Base-by-base conservation (phyloP, 1,284 basidiomycete species). In the Vanrija sp. region DNA sequence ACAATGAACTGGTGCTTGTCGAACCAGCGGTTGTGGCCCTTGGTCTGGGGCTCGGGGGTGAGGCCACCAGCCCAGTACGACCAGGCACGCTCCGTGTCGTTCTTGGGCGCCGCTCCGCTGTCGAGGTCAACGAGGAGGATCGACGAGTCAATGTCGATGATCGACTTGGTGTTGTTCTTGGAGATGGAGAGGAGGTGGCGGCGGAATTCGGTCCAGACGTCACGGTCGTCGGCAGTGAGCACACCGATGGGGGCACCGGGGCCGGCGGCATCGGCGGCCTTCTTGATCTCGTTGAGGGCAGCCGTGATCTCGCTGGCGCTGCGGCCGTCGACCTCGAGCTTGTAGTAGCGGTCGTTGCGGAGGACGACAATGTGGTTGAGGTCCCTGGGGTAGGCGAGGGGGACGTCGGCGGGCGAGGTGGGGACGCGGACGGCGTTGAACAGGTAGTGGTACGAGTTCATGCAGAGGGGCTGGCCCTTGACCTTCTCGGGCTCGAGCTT, bases 1-100 rank as follows among this genome's bases (percentile, higher is more conserved):
- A 96, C 88, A 65, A 97, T 84, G 51, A 96, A 69, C 73, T 98
- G 89, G 73, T 98, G 95, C 78, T 98, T 98, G 80, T 98, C 96
- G 72, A 88, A 98, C 82, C 89, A 99, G 56, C 95, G 81, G 77
- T 97, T 97, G 60, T 85, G 82, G 41, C 90, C 93, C 54, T 74
- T 71, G 19, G 67, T 67, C 36, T 64, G 51, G 4, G 60, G 47
- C 8, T 53, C 58, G 24, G 63, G 57, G 43, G 63, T 64, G 22
- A 66, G 57, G 19, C 96, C 85, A 41, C 95, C 95, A 24, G 87
- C 87, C 95, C 95, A 98, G 57, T 87, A 84, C 20, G 77, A 79
- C 86, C 89, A 89, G 52, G 87, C 87, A 18, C 87, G 80, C 39
- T 91, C 85, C 64, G 97, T 89, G 41, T 70, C 68, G 15, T 53